These are phyloP conservation scores for Botrytis tulipae DNA, from an alignment of 2,329 filamentous ascomycete species.

Conservation along the genomic window DNA sequence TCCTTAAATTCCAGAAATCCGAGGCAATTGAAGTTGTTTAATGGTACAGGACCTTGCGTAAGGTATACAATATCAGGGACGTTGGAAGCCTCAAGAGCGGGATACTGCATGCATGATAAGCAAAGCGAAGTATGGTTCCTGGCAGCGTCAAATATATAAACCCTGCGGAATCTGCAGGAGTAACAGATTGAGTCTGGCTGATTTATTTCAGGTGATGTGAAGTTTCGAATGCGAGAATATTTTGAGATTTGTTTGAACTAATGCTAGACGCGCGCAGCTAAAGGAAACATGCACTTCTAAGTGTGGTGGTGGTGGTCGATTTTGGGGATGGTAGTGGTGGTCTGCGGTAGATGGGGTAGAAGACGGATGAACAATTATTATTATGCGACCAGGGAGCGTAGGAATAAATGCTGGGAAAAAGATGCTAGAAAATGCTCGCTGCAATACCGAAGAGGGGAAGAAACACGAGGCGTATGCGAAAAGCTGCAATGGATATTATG, in stretches of 20 bases:
- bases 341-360: conserved; percentile 18
- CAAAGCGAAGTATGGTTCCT: conserved; percentile 35
- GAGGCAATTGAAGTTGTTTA: conserved; percentile 30
- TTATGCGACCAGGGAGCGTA: conserved; percentile 16
- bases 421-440: conserved; percentile 5
- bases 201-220: conserved; percentile 22
- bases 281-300: conserved; percentile 31
- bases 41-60: conserved; percentile 38
- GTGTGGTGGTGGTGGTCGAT: conserved; percentile 14
- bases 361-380: conserved; percentile 14
- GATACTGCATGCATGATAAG: conserved; percentile 41
- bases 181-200: conserved; percentile 29
- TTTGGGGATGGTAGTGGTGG: background rate
- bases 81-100: conserved; percentile 37
- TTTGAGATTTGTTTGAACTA: conserved; percentile 17
- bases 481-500: conserved; percentile 18
- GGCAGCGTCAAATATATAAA: conserved; percentile 37
- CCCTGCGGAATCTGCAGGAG: conserved; percentile 36
- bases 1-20: conserved; percentile 25
- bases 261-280: conserved; percentile 31
- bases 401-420: conserved; percentile 24
- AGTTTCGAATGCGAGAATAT: conserved; percentile 28
- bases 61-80: conserved; percentile 23
- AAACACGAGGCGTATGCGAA: conserved; percentile 14
- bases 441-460: conserved; percentile 17